Percentiles rank a stretch among this genome's conserved stretches.
Conservation (phyloP, 139 green algal genomes). For the Edaphochlamys debaryana region DNA sequence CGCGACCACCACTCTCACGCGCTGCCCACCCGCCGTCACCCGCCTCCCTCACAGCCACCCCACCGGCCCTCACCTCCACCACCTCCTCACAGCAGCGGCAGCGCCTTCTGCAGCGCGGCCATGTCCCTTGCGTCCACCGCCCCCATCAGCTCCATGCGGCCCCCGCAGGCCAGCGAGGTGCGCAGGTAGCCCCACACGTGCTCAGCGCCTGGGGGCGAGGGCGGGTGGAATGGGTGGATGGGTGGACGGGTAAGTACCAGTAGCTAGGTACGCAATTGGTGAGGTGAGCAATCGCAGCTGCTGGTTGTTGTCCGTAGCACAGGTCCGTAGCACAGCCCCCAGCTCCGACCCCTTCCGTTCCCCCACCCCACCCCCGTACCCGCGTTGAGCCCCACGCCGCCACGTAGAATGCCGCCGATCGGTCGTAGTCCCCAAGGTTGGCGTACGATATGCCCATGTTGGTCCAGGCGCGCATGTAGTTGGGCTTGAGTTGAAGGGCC, state of each 20-base stretch:
- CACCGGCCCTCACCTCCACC: too few species aligned
- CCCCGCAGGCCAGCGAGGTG: slow-evolving; percentile 85
- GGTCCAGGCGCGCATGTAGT: slow-evolving; percentile 99
- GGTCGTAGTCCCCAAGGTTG: slow-evolving; percentile 88
- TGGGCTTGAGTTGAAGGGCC: slow-evolving; percentile 97
- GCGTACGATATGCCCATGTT: slow-evolving; percentile 98
- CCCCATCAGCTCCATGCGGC: slow-evolving; percentile 68
- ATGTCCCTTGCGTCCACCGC: slow-evolving; percentile 75
- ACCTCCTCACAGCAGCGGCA: slow-evolving; percentile 14
- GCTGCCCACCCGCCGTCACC: too few species aligned
- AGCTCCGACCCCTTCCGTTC: too few species aligned
- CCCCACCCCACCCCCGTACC: too few species aligned
- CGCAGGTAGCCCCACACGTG: slow-evolving; percentile 96
- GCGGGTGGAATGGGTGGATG: too few species aligned
- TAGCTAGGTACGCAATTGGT: too few species aligned
- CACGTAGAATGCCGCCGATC: slow-evolving; percentile 88
- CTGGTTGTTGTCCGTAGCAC: too few species aligned
- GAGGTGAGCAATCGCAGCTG: too few species aligned
- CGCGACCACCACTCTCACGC: too few species aligned
- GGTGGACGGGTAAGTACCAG: too few species aligned
- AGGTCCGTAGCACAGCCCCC: too few species aligned
- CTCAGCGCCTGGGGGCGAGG: slow-evolving; percentile 50
- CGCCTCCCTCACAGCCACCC: too few species aligned
- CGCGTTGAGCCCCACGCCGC: slow-evolving; percentile 69
- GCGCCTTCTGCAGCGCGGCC: slow-evolving; percentile 9